A percentile compares a stretch with the other conserved stretches of the same genome.
Conservation (phyloP, 2,329 filamentous ascomycete species). For the Sporothrix inflata region DNA sequence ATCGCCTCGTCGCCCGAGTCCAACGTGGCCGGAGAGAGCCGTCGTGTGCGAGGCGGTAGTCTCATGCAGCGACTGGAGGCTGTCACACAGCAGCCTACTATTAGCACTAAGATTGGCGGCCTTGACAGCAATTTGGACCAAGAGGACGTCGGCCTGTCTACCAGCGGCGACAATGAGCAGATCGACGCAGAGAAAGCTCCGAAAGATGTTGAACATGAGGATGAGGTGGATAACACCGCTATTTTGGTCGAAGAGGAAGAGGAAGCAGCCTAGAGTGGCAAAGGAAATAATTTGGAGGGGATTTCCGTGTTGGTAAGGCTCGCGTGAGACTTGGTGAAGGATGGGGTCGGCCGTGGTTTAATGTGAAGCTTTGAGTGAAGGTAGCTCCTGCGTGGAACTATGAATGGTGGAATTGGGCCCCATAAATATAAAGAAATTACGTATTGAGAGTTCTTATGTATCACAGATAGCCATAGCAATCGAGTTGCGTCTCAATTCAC, state of each 20-base stretch:
- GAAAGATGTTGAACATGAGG: background rate
- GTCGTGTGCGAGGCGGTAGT: background rate
- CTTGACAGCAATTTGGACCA: background rate
- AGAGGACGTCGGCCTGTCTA: background rate
- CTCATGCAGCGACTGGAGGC: background rate
- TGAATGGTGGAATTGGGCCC: background rate
- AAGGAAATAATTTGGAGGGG: background rate
- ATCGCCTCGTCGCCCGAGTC: constrained; percentile 29
- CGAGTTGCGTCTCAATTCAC: background rate
- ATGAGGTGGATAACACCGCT: too few relatives aligned
- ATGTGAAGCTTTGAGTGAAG: background rate
- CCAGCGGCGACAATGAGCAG: background rate
- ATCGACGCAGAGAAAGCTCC: background rate
- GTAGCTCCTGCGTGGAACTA: background rate
- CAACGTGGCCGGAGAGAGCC: constrained; percentile 6
- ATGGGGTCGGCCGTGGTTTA: background rate
- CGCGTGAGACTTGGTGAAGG: background rate
- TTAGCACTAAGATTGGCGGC: background rate
- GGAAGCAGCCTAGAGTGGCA: too few relatives aligned
- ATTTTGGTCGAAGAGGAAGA: background rate
- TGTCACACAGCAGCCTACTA: background rate
- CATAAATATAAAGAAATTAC: background rate
- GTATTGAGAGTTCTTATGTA: background rate
- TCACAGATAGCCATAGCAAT: background rate
- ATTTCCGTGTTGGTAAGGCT: background rate